These are phyloP conservation scores for Pseudodiploospora longispora DNA, from an alignment of 2,329 filamentous ascomycete species.

Conservation along the genomic window DNA sequence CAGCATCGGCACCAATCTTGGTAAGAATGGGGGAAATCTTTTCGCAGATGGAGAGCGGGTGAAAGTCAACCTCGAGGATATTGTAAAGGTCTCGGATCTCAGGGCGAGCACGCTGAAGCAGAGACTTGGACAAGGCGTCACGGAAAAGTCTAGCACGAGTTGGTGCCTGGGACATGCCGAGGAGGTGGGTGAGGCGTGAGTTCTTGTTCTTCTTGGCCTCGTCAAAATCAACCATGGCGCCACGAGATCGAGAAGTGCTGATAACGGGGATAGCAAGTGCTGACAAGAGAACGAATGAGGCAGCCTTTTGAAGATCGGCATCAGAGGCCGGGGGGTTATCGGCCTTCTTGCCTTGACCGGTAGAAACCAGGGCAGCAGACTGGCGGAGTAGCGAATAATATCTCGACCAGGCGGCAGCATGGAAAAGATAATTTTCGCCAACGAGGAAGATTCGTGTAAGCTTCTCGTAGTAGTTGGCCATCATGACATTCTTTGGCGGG, in stretches of 20 bases:
- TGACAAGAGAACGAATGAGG: slow-evolving; percentile 90
- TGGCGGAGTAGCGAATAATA: slow-evolving; percentile 96
- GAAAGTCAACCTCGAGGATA: slow-evolving; percentile 98
- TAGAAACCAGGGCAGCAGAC: slow-evolving; percentile 73
- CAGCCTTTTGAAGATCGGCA: slow-evolving; percentile 84
- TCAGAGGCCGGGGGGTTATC: slow-evolving; percentile 89
- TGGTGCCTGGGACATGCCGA: slow-evolving; percentile 85
- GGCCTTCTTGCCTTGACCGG: slow-evolving; percentile 82
- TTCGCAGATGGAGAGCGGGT: slow-evolving; percentile 95
- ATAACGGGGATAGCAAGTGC: slow-evolving; percentile 98
- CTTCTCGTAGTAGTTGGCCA: slow-evolving; percentile 99
- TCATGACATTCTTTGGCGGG: slow-evolving; percentile 97
- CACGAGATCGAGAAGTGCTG: slow-evolving; percentile 92
- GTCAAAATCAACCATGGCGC: slow-evolving; percentile 92
- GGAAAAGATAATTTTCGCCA: slow-evolving; percentile 98
- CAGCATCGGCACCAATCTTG: slow-evolving; percentile 85
- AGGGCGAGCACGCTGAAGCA: slow-evolving; percentile 83
- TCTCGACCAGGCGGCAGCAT: slow-evolving; percentile 92
- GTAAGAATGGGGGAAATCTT: slow-evolving; percentile 95
- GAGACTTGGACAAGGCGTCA: slow-evolving; percentile 88
- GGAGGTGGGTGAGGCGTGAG: slow-evolving; percentile 86
- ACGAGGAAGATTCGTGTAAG: slow-evolving; percentile 97
- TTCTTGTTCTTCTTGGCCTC: slow-evolving; percentile 99
- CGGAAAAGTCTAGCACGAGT: slow-evolving; percentile 89
- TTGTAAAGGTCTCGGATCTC: slow-evolving; percentile 98